Conservation (phyloP, 768 basidiomycete species). For the Butyriboletus loyo region DNA sequence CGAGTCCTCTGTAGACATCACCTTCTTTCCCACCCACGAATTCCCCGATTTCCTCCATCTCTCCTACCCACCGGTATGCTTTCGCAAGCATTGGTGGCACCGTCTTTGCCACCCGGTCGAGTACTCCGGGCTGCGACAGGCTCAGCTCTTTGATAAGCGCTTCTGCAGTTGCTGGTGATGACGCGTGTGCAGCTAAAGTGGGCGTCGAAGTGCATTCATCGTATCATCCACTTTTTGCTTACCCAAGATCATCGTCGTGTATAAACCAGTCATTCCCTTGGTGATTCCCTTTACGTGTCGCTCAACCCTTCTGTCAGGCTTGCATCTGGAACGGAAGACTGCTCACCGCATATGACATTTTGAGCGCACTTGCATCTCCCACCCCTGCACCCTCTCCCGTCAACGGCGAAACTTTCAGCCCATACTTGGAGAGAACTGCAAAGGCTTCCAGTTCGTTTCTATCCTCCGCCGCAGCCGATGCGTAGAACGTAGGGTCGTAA, state of each 20-base stretch:
- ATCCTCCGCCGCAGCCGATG: slow-evolving; percentile 39
- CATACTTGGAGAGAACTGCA: slow-evolving; percentile 38
- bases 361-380: slow-evolving; percentile 59
- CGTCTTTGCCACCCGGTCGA: slow-evolving; percentile 37
- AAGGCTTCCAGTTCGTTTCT: slow-evolving; percentile 38
- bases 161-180: slow-evolving; percentile 60
- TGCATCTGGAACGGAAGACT: not conserved
- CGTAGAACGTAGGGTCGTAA: slow-evolving; percentile 56
- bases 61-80: slow-evolving; percentile 59
- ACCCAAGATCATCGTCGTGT: slow-evolving; percentile 58
- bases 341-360: slow-evolving; percentile 62
- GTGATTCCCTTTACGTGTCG: slow-evolving; percentile 44
- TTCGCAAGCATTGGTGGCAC: slow-evolving; percentile 57
- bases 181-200: slow-evolving; percentile 46
- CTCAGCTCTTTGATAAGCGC: slow-evolving; percentile 51
- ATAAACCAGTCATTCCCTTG: slow-evolving; percentile 52
- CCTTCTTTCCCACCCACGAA: slow-evolving; percentile 49
- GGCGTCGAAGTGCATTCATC: not conserved
- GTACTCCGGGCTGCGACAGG: slow-evolving; percentile 43
- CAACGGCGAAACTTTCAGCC: slow-evolving; percentile 45
- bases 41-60: slow-evolving; percentile 61
- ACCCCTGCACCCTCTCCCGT: slow-evolving; percentile 46
- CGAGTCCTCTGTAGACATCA: slow-evolving; percentile 46
- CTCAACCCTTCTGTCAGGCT: not conserved
- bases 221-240: slow-evolving; percentile 10